Percentiles rank a stretch among this genome's conserved stretches.
Conservation (phyloP, 352 stramenopile genomes). For the Phytophthora hybrid region DNA sequence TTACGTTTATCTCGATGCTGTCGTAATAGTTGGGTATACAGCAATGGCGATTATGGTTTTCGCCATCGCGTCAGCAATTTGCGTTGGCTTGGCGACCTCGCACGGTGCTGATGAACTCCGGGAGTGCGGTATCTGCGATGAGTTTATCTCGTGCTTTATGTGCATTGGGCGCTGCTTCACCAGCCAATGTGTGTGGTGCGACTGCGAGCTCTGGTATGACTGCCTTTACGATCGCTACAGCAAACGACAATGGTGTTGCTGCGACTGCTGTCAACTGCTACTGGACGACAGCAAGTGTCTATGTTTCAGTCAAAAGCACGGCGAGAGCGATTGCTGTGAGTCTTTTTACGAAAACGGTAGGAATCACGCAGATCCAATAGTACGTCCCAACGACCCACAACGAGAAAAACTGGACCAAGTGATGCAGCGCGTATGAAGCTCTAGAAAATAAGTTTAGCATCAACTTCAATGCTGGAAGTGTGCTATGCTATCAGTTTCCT, state of each 20-base stretch:
- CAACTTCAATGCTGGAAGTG: no score
- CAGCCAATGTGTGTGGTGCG: slow-evolving; percentile 4
- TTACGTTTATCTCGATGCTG: slow-evolving; percentile 9
- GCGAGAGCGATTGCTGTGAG: slow-evolving; percentile 6
- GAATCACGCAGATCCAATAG: no score
- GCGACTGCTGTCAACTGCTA: neutral
- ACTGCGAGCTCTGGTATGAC: neutral
- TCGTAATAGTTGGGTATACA: neutral
- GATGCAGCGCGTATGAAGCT: slow-evolving; percentile 6
- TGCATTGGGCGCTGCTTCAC: neutral
- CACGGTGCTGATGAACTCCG: neutral
- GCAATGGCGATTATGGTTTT: neutral
- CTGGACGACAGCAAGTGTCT: slow-evolving; percentile 8
- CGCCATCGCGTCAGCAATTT: neutral
- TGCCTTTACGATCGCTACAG: neutral
- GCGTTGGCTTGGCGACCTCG: neutral
- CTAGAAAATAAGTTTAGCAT: no score
- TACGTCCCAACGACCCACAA: neutral
- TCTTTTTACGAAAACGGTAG: neutral
- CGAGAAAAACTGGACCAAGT: neutral
- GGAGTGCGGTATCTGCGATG: neutral
- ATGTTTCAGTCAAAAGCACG: slow-evolving; percentile 3
- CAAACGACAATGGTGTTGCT: neutral
- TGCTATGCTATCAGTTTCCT: no score
- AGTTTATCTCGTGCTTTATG: neutral